phyloP scores from a whole-genome alignment of 139 green algal genomes.

The Micractinium sp. region DNA sequence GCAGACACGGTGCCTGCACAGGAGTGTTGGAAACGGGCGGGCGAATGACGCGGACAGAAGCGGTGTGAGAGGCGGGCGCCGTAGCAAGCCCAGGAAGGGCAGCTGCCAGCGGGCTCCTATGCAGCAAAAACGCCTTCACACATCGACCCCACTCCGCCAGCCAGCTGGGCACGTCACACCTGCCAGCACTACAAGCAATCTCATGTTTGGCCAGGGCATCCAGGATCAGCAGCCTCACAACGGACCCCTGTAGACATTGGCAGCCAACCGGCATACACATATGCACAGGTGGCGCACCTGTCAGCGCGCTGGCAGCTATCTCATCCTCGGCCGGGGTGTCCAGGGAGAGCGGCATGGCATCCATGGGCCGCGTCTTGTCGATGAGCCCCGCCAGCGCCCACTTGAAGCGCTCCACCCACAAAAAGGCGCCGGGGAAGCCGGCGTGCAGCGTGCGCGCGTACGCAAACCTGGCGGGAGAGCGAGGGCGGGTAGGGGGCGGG shows the following conservation, averaged over 20 bases:
- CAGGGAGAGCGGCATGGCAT: slow-evolving; percentile 65
- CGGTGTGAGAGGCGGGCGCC: no score
- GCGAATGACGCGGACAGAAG: no score
- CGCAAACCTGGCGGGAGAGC: slow-evolving; percentile 46
- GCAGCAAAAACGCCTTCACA: no score
- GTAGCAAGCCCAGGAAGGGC: no score
- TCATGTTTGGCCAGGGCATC: no score
- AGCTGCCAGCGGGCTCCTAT: no score
- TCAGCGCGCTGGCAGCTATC: slow-evolving; percentile 62
- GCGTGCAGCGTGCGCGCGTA: slow-evolving; percentile 65
- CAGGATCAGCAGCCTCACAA: no score
- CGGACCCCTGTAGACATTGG: background rate
- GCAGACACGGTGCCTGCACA: slow-evolving; percentile 52
- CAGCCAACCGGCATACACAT: background rate
- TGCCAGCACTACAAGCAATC: no score
- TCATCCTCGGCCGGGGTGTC: slow-evolving; percentile 71
- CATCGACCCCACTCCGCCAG: no score
- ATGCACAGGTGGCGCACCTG: background rate
- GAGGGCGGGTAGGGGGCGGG: background rate
- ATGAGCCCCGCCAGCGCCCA: slow-evolving; percentile 52
- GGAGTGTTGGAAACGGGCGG: background rate
- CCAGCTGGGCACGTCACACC: no score
- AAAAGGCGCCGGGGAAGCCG: slow-evolving; percentile 71
- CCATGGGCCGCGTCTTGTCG: slow-evolving; percentile 72
- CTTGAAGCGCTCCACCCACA: slow-evolving; percentile 48